Evolutionary conservation across 768 basidiomycete genomes (phyloP).

Genomic region (Pholiota microspora): DNA sequence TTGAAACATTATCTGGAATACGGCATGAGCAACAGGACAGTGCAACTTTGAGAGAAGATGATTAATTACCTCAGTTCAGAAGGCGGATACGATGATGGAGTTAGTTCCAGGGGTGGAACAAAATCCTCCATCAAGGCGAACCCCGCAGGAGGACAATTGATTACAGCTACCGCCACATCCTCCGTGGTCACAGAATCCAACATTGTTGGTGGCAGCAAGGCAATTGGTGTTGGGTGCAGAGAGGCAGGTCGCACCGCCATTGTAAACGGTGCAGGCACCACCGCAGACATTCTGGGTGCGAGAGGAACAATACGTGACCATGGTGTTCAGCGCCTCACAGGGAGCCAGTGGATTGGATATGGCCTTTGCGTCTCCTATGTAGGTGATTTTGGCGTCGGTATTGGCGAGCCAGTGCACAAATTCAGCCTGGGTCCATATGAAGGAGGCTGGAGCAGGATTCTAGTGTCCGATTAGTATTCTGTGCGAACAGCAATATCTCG

Average conservation of each 20-base stretch:
- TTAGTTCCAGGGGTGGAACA: constrained; percentile 29
- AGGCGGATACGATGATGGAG: constrained; percentile 19
- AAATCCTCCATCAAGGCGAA: constrained; percentile 22
- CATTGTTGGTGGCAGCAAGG: constrained; percentile 26
- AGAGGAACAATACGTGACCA: constrained; percentile 27
- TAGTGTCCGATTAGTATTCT: too few relatives aligned
- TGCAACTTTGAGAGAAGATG: too few relatives aligned
- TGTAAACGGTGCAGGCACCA: constrained; percentile 30
- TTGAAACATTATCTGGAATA: too few relatives aligned
- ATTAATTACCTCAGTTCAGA: too few relatives aligned
- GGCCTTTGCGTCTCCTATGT: background rate
- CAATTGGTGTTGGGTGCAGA: constrained; percentile 28
- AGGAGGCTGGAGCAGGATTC: too few relatives aligned
- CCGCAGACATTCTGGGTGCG: constrained; percentile 21
- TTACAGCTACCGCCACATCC: constrained; percentile 26
- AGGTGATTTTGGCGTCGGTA: background rate
- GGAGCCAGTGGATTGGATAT: background rate
- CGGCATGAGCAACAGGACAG: too few relatives aligned
- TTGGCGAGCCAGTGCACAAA: background rate
- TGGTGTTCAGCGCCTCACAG: constrained; percentile 19
- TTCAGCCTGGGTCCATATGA: too few relatives aligned
- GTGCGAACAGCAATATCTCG: too few relatives aligned
- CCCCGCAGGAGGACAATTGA: constrained; percentile 20
- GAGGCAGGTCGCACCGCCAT: constrained; percentile 25
- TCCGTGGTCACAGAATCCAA: constrained; percentile 25